Conservation (phyloP, 345 rosid genomes). For the Rhizophora apiculata region DNA sequence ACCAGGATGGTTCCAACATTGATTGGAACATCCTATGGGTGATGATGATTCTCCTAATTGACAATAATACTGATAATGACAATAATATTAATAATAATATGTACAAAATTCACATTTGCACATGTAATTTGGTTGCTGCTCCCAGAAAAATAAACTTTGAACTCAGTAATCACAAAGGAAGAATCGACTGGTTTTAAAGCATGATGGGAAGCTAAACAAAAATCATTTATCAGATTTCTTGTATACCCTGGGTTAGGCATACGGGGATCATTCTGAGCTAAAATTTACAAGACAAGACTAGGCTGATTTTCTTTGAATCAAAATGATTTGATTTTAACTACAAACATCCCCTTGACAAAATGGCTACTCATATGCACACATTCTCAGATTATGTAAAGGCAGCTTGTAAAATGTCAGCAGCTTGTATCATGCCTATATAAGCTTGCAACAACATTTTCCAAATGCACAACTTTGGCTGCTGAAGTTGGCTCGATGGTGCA, state of each 20-base stretch:
- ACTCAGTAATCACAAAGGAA: no score
- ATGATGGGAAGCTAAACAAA: not conserved
- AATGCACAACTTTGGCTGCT: slow-evolving; percentile 20
- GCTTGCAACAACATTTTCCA: slow-evolving; percentile 17
- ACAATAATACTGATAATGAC: no score
- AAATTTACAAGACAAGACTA: not conserved
- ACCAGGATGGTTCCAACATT: no score
- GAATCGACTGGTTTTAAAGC: not conserved
- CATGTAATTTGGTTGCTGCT: no score
- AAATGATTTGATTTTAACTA: slow-evolving; percentile 17
- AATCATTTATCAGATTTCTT: not conserved
- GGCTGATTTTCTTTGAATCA: slow-evolving; percentile 1
- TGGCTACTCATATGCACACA: slow-evolving; percentile 29
- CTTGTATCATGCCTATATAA: slow-evolving; percentile 24
- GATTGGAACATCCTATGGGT: no score
- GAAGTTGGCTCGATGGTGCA: slow-evolving; percentile 4
- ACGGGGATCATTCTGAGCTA: not conserved
- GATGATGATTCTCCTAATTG: no score
- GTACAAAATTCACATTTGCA: no score
- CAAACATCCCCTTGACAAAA: slow-evolving; percentile 17
- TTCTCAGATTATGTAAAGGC: slow-evolving; percentile 24
- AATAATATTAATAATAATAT: no score
- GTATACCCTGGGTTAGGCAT: not conserved
- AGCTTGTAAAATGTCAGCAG: slow-evolving; percentile 43
- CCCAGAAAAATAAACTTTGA: no score